Evolutionary conservation across 805 yeast species (phyloP).

Genomic region (Debaryomyces maramus): DNA sequence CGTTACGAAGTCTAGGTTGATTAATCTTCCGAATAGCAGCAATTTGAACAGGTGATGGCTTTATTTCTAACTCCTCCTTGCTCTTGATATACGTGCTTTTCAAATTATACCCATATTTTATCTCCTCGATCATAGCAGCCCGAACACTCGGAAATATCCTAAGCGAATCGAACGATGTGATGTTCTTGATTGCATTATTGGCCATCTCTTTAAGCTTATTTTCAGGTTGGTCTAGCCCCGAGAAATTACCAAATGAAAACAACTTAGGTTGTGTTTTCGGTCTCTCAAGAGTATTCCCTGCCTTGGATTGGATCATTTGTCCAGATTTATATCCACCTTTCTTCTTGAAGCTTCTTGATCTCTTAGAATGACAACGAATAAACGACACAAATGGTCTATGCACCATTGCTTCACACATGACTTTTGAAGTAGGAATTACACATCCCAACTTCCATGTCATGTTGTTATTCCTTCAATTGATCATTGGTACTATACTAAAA

Average conservation of each 20-base stretch:
- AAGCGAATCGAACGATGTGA: constrained; percentile 64
- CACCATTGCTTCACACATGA: background rate
- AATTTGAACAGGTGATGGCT: constrained; percentile 81
- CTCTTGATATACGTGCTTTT: constrained; percentile 31
- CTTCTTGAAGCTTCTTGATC: constrained; percentile 3
- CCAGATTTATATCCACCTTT: constrained; percentile 2
- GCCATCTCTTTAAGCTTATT: constrained; percentile 38
- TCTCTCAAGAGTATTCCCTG: constrained; percentile 6
- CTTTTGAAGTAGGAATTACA: background rate
- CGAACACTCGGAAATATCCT: constrained; percentile 69
- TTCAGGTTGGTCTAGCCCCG: constrained; percentile 45
- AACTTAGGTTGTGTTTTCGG: constrained; percentile 8
- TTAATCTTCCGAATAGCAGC: constrained; percentile 64
- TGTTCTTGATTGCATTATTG: constrained; percentile 37
- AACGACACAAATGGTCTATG: background rate
- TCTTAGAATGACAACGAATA: background rate
- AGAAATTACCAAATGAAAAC: constrained; percentile 46
- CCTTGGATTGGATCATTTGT: constrained; percentile 3
- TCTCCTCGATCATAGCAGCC: constrained; percentile 54
- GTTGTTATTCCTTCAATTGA: background rate
- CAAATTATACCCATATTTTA: constrained; percentile 39
- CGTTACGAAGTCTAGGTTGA: constrained; percentile 36
- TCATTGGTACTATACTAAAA: background rate
- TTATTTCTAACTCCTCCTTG: constrained; percentile 34
- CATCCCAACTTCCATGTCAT: background rate